Evolutionary conservation across 1,284 basidiomycete species (phyloP).

Genomic region (Gomphus sp.): DNA sequence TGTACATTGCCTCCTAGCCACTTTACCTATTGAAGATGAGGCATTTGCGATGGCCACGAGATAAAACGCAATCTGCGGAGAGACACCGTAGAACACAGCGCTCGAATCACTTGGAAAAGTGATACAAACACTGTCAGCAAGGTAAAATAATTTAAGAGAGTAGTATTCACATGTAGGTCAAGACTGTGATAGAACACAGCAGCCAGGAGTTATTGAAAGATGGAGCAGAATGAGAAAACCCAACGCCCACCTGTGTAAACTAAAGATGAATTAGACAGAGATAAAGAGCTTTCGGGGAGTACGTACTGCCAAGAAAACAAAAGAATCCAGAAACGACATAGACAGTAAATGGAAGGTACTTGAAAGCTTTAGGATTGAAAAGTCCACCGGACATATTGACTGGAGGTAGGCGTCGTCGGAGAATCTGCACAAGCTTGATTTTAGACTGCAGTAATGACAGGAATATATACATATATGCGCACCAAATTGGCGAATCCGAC

Average conservation of each 20-base stretch:
- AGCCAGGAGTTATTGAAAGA: background rate
- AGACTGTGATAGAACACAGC: background rate
- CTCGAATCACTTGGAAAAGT: conserved; percentile 14
- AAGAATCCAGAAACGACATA: conserved; percentile 36
- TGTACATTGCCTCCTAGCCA: background rate
- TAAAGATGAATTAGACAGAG: background rate
- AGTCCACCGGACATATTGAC: conserved; percentile 37
- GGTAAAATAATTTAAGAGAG: background rate
- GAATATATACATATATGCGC: too few species aligned
- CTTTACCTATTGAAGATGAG: conserved; percentile 21
- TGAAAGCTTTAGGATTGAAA: conserved; percentile 41
- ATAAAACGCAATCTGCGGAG: conserved; percentile 32
- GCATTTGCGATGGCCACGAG: conserved; percentile 38
- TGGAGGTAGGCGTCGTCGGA: conserved; percentile 43
- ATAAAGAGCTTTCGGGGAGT: background rate
- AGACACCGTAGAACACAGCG: conserved; percentile 27
- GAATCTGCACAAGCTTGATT: conserved; percentile 20
- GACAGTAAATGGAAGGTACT: conserved; percentile 30
- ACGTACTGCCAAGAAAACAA: conserved; percentile 38
- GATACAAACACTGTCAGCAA: background rate
- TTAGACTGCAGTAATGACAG: too few species aligned
- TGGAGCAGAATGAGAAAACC: background rate
- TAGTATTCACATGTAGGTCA: background rate
- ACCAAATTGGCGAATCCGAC: conserved; percentile 36
- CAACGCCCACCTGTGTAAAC: conserved; percentile 42